Percentiles rank a stretch among this genome's conserved stretches.
Conservation (phyloP, 2,329 filamentous ascomycete genomes). For the Monosporascus sp. region DNA sequence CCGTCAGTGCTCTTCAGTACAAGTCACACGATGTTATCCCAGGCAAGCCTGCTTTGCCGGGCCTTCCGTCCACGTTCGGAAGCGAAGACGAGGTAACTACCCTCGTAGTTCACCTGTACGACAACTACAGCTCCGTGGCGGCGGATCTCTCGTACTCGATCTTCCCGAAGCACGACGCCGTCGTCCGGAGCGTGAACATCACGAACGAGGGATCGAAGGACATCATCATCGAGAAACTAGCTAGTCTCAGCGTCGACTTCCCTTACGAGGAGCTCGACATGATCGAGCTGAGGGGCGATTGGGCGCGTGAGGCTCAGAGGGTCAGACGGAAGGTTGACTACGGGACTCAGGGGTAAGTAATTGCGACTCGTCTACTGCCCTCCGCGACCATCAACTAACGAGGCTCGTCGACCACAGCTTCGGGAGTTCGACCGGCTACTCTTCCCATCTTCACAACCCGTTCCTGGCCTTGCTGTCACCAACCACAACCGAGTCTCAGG, state of each 20-base stretch:
- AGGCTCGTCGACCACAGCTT: slow-evolving; percentile 38
- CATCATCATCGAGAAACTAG: slow-evolving; percentile 54
- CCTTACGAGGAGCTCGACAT: slow-evolving; percentile 57
- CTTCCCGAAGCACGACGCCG: slow-evolving; percentile 56
- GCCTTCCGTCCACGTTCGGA: slow-evolving; percentile 57
- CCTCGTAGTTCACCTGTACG: slow-evolving; percentile 51
- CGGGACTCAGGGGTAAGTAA: slow-evolving; percentile 46
- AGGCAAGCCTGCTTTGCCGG: slow-evolving; percentile 52
- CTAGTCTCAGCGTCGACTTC: slow-evolving; percentile 46
- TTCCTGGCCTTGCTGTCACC: slow-evolving; percentile 55
- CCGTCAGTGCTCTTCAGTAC: slow-evolving; percentile 54
- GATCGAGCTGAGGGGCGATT: slow-evolving; percentile 58
- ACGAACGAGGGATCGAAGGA: slow-evolving; percentile 51
- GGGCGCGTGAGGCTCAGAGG: slow-evolving; percentile 53
- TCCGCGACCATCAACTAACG: background rate
- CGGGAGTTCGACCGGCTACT: slow-evolving; percentile 56
- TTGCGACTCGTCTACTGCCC: too few species aligned
- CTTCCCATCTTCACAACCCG: slow-evolving; percentile 60
- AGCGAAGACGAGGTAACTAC: slow-evolving; percentile 51
- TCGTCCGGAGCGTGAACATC: slow-evolving; percentile 56
- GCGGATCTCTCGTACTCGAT: slow-evolving; percentile 59
- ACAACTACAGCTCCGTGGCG: slow-evolving; percentile 52
- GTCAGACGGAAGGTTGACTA: slow-evolving; percentile 51
- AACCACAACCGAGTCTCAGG: slow-evolving; percentile 53
- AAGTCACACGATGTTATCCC: slow-evolving; percentile 48